These are phyloP conservation scores for Xylaria sp. DNA, from an alignment of 2,329 filamentous ascomycete genomes.

Conservation along the genomic window DNA sequence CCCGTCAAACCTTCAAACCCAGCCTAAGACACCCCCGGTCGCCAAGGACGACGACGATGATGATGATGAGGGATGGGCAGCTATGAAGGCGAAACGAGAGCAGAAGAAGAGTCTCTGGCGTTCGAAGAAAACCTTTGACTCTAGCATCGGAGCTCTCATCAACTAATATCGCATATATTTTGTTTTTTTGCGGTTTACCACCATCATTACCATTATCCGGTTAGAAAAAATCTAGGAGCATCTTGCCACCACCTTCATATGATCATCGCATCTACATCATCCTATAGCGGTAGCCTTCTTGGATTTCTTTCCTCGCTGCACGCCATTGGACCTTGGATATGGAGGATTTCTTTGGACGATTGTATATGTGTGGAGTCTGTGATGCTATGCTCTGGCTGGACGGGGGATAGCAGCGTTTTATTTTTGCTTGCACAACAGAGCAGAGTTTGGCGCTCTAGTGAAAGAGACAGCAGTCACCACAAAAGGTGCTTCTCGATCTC, in stretches of 20 bases:
- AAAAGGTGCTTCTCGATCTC: conserved; percentile 21
- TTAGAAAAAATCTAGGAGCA: conserved; percentile 43
- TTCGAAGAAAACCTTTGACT: conserved; percentile 66
- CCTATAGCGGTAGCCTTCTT: conserved; percentile 28
- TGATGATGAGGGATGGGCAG: conserved; percentile 75
- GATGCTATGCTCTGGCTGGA: conserved; percentile 14
- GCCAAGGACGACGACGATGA: conserved; percentile 67
- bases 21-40: conserved; percentile 55
- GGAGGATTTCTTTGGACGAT: conserved; percentile 20
- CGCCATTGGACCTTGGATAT: conserved; percentile 22
- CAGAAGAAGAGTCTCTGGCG: conserved; percentile 75
- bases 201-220: conserved; percentile 36
- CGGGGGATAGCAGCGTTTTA: conserved; percentile 14
- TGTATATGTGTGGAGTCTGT: conserved; percentile 36
- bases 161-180: conserved; percentile 45
- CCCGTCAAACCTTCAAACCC: conserved; percentile 54
- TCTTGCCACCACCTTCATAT: conserved; percentile 27
- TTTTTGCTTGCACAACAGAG: conserved; percentile 28
- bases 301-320: conserved; percentile 14
- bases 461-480: conserved; percentile 20
- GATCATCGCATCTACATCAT: conserved; percentile 26
- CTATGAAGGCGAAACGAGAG: conserved; percentile 75
- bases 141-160: conserved; percentile 62
- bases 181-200: conserved; percentile 39
- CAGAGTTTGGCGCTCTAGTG: conserved; percentile 20